phyloP scores from a whole-genome alignment of 1,284 basidiomycete genomes.

The Volvariella volvacea region DNA sequence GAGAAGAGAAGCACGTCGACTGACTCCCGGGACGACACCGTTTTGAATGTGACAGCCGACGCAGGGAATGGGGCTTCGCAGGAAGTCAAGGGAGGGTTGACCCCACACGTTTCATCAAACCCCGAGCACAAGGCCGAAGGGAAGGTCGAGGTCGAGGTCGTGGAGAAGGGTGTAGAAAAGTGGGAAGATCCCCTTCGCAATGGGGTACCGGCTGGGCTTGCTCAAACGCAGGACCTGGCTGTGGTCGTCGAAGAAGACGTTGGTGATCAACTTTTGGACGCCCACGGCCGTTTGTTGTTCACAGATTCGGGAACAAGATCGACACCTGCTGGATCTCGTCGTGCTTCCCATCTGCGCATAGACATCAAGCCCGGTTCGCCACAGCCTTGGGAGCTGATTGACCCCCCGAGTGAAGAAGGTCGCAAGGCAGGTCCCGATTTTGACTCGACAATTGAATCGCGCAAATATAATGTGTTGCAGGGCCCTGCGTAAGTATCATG shows the following conservation, averaged over 20 bases:
- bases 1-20: no score
- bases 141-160: no score
- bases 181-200: no score
- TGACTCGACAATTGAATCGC: conserved; percentile 29
- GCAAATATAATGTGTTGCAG: conserved; percentile 27
- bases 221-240: conserved; percentile 9
- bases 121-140: no score
- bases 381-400: conserved; percentile 54
- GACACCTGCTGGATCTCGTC: conserved; percentile 16
- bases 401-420: conserved; percentile 36
- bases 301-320: conserved; percentile 15
- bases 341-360: conserved; percentile 26
- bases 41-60: no score
- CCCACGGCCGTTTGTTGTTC: conserved; percentile 15
- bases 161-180: no score
- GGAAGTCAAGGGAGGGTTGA: no score
- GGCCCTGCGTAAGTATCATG: conserved; percentile 21
- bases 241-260: conserved; percentile 13
- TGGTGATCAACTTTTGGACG: neutral
- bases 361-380: conserved; percentile 39
- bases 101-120: no score
- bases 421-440: conserved; percentile 24
- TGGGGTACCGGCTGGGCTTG: no score
- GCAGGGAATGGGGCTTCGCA: no score
- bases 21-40: no score